Evolutionary conservation across 2,329 filamentous ascomycete species (phyloP).

Genomic region (Penicillium paneum): DNA sequence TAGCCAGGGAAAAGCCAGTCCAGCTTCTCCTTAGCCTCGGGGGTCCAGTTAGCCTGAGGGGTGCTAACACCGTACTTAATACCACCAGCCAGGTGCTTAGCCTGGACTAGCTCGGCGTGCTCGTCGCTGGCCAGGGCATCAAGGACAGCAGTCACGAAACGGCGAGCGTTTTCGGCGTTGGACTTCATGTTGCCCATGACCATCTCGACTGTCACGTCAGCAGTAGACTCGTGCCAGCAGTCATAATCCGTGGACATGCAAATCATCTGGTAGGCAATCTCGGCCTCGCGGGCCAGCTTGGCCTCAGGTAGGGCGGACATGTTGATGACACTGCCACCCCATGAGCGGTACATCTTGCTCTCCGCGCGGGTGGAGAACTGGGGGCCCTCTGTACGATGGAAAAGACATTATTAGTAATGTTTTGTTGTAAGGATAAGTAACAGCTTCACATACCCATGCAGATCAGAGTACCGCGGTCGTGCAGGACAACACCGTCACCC

Average conservation of each 20-base stretch:
- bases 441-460: constrained; percentile 73
- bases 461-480: constrained; percentile 78
- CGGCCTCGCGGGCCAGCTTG: constrained; percentile 92
- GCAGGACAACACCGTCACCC: constrained; percentile 79
- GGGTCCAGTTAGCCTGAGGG: constrained; percentile 67
- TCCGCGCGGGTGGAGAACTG: constrained; percentile 97
- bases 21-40: constrained; percentile 74
- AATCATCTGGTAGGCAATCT: constrained; percentile 96
- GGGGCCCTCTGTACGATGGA: constrained; percentile 69
- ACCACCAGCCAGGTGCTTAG: constrained; percentile 75
- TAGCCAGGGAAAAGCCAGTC: constrained; percentile 86
- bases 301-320: constrained; percentile 95
- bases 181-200: constrained; percentile 95
- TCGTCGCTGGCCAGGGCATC: constrained; percentile 79
- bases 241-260: constrained; percentile 99
- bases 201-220: constrained; percentile 88
- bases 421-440: neutral
- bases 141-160: constrained; percentile 80
- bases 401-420: neutral
- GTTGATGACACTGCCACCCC: constrained; percentile 95
- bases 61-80: constrained; percentile 83
- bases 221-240: constrained; percentile 83
- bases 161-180: constrained; percentile 82
- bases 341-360: constrained; percentile 88
- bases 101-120: constrained; percentile 69